A percentile compares a stretch with the other conserved stretches of the same genome.
phyloP scores from a whole-genome alignment of 768 basidiomycete genomes.

The Pisolithus albus region DNA sequence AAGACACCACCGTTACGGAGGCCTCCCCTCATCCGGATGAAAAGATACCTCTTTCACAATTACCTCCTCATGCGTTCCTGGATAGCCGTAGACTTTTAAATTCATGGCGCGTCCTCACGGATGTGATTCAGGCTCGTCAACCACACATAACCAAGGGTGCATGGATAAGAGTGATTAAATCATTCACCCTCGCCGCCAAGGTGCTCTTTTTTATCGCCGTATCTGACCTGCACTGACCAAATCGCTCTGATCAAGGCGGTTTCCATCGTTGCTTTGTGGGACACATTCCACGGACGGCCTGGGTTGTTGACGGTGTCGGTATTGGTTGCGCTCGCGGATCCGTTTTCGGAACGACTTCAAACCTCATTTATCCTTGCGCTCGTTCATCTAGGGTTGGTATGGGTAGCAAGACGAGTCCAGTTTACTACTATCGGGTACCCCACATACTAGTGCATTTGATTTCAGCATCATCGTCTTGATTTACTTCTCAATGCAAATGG shows the following conservation, averaged over 20 bases:
- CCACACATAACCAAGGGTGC: conserved; percentile 12
- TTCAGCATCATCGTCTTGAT: too few species aligned
- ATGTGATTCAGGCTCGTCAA: conserved; percentile 2
- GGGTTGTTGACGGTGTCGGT: conserved; percentile 23
- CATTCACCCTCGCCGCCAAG: conserved; percentile 31
- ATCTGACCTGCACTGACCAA: conserved; percentile 1
- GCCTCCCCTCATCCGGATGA: conserved; percentile 2
- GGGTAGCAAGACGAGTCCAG: not conserved
- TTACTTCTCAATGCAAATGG: too few species aligned
- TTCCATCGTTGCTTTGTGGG: conserved; percentile 18
- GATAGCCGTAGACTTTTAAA: not conserved
- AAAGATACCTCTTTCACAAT: conserved; percentile 12
- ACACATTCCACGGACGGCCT: conserved; percentile 19
- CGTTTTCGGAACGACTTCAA: conserved; percentile 35
- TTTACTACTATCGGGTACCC: not conserved
- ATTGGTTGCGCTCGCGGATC: conserved; percentile 38
- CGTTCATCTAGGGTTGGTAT: conserved; percentile 33
- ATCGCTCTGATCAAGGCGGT: conserved; percentile 16
- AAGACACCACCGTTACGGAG: not conserved
- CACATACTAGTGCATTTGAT: not conserved
- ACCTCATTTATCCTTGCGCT: conserved; percentile 33
- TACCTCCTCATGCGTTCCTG: conserved; percentile 8
- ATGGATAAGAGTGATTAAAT: conserved; percentile 27
- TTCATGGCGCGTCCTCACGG: not conserved
- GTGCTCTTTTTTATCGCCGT: conserved; percentile 12